phyloP scores from a whole-genome alignment of 108 stramenopile genomes.

The Skeletonema marinoi region DNA sequence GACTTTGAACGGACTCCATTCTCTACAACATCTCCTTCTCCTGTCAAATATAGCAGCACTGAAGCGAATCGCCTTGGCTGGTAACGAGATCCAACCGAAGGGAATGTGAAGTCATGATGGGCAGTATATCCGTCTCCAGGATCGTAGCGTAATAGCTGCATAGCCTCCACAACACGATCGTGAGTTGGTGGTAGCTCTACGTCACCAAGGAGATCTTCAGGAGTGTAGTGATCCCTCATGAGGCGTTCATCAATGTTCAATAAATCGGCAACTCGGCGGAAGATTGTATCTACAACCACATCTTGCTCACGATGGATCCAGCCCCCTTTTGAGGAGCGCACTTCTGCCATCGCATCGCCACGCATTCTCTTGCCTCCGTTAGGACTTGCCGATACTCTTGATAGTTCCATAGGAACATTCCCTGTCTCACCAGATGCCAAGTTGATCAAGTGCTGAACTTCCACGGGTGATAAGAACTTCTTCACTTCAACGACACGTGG shows the following conservation, averaged over 20 bases:
- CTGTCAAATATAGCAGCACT: constrained; percentile 78
- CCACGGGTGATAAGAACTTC: constrained; percentile 68
- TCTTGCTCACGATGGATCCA: constrained; percentile 77
- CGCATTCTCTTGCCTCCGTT: background rate
- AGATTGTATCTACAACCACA: constrained; percentile 73
- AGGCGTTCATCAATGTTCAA: constrained; percentile 70
- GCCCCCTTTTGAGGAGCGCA: constrained; percentile 56
- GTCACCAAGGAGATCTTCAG: constrained; percentile 12
- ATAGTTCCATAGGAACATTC: constrained; percentile 44
- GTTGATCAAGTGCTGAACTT: constrained; percentile 69
- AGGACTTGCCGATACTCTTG: constrained; percentile 48
- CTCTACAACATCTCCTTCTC: constrained; percentile 45
- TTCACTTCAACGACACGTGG: constrained; percentile 78
- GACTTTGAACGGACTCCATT: constrained; percentile 22
- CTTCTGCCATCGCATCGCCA: constrained; percentile 16
- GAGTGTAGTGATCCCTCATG: constrained; percentile 51
- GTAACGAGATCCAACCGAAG: constrained; percentile 68
- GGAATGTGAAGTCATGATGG: constrained; percentile 90
- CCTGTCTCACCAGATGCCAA: constrained; percentile 55
- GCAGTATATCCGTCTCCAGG: constrained; percentile 79
- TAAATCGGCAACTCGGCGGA: constrained; percentile 78
- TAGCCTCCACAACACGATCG: constrained; percentile 84
- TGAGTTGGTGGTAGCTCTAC: constrained; percentile 53
- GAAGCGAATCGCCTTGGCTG: constrained; percentile 88
- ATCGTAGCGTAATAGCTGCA: constrained; percentile 87